Base-by-base conservation (phyloP, 176 grass and related monocot genomes). In the Alopecurus myosuroides region DNA sequence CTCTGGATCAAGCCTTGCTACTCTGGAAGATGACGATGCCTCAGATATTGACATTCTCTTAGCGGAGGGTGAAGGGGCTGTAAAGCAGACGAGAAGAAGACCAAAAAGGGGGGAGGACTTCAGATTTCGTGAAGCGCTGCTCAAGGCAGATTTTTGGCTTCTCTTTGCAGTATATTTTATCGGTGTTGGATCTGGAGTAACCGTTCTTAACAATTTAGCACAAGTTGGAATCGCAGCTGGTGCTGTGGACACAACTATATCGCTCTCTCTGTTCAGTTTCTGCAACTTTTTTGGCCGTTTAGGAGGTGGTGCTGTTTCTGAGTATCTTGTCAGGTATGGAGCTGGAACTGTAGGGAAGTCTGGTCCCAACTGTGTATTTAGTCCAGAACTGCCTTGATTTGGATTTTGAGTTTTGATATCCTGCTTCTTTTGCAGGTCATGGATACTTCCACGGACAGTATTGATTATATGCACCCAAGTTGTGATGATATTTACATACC, bases 61-160 rank as follows among this genome's bases (percentile, higher is more conserved):
- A 20, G 96, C 96, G 12, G 96, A 94, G 82, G 96, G 93, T 62
- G 96, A 95, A 75, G 93, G 96, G 14, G 96, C 93, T 39, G 78
- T 98, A 58, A 91, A 94, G 55, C 78, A 90, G 31, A 94, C 92
- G 57, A 98, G 89, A 73, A 95, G 93, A 83, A 84, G 79, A 39
- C 96, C 96, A 33, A 91, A 67, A 77, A 95, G 96, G 62, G 96
- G 96, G 69, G 93, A 98, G 18, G 96, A 98, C 82, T 98, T 98
- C 51, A 93, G 83, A 76, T 94, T 98, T 65, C 88, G 79, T n/a
- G 91, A 98, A 86, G 96, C 93, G 3, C 25, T 95, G 39, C 74
- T 98, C 15, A 98, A 98, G 81, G 96, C 96, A 25, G 96, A 98
- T 77, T 98, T 98, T 62, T 98, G 96, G 96, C 83, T 98, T 75